phyloP scores from a whole-genome alignment of 495 filamentous ascomycete species.

The Amphirosellinia nigrospora region DNA sequence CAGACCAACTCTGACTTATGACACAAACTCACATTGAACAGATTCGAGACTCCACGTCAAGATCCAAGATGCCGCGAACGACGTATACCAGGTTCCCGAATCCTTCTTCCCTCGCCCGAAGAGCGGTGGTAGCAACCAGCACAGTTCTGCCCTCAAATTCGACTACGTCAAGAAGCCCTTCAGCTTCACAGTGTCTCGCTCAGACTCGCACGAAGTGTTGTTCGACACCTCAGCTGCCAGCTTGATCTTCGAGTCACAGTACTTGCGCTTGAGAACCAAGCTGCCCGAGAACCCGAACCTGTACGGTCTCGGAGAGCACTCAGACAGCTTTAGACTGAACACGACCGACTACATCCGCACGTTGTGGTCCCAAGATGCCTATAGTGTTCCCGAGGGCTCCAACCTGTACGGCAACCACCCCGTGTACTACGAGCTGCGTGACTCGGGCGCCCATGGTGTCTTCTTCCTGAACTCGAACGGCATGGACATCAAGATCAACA shows the following conservation, averaged over 20 bases:
- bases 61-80: constrained; percentile 76
- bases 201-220: constrained; percentile 68
- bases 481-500: constrained; percentile 86
- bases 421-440: constrained; percentile 81
- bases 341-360: constrained; percentile 80
- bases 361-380: constrained; percentile 79
- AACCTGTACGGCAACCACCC: constrained; percentile 88
- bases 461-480: constrained; percentile 84
- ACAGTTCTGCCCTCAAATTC: constrained; percentile 65
- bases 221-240: constrained; percentile 75
- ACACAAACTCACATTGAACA: constrained; percentile 40
- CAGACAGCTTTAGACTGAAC: constrained; percentile 72
- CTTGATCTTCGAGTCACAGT: constrained; percentile 81
- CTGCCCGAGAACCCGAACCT: constrained; percentile 70
- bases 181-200: constrained; percentile 73
- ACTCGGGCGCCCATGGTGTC: constrained; percentile 76
- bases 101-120: constrained; percentile 70
- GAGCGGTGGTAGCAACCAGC: constrained; percentile 28
- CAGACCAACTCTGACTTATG: background rate
- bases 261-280: constrained; percentile 70
- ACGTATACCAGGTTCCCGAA: constrained; percentile 80
- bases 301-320: constrained; percentile 80
- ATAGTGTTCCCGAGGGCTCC: constrained; percentile 52
- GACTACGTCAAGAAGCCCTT: constrained; percentile 72
- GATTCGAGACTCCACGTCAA: constrained; percentile 81